These are phyloP conservation scores for Candida anutae DNA, from an alignment of 1,139 yeast genomes.

Conservation along the genomic window DNA sequence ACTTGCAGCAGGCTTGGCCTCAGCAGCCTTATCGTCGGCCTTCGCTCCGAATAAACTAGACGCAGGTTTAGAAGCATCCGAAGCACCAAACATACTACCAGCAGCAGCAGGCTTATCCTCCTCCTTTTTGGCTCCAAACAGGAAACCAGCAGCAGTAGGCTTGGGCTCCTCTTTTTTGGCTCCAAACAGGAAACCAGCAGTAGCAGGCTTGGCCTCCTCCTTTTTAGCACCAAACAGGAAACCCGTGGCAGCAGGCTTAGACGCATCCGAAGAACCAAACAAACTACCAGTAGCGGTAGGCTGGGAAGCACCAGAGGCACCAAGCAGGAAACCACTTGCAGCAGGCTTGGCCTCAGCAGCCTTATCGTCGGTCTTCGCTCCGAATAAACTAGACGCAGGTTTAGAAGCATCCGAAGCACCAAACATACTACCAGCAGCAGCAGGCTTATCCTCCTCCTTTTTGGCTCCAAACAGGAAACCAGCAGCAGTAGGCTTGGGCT, in stretches of 20 bases:
- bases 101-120: slow-evolving; percentile 5
- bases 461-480: slow-evolving; percentile 6
- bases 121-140: slow-evolving; percentile 5
- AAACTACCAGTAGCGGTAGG: not conserved
- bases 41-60: slow-evolving; percentile 20
- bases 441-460: slow-evolving; percentile 7
- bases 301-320: slow-evolving; percentile 2
- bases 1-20: slow-evolving; percentile 9
- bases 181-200: slow-evolving; percentile 8
- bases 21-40: slow-evolving; percentile 6
- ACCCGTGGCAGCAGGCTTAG: slow-evolving; percentile 2
- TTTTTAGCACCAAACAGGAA: slow-evolving; percentile 4
- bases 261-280: slow-evolving; percentile 1
- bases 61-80: slow-evolving; percentile 5
- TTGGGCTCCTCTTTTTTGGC: slow-evolving; percentile 9
- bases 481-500: slow-evolving; percentile 6
- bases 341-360: slow-evolving; percentile 11
- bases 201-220: slow-evolving; percentile 11
- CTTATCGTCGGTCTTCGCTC: slow-evolving; percentile 12
- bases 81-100: not conserved
- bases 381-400: slow-evolving; percentile 15
- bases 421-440: not conserved
- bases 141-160: slow-evolving; percentile 8
- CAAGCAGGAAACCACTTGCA: slow-evolving; percentile 6
- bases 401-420: not conserved